phyloP scores from a whole-genome alignment of 2,329 filamentous ascomycete species.

The Volutella citrinella region DNA sequence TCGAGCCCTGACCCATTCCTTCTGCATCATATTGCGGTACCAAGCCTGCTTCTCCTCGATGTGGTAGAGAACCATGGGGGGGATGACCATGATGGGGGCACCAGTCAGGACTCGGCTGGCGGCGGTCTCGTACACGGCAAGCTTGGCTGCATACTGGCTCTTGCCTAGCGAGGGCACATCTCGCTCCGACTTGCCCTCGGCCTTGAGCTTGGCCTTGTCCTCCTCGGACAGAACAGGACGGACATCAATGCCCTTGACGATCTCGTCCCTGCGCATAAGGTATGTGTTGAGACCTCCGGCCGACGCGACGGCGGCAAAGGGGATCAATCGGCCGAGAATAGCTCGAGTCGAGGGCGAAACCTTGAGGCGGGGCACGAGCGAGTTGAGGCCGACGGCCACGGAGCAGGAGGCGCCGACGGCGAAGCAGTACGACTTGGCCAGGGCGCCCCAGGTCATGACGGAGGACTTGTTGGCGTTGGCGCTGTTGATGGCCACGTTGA shows the following conservation, averaged over 20 bases:
- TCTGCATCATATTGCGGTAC: constrained; percentile 47
- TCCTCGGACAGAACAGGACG: constrained; percentile 74
- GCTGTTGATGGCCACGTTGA: constrained; percentile 97
- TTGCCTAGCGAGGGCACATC: constrained; percentile 75
- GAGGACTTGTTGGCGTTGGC: constrained; percentile 98
- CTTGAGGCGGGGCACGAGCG: constrained; percentile 81
- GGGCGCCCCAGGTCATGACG: constrained; percentile 74
- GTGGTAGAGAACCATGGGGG: constrained; percentile 78
- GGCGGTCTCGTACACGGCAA: constrained; percentile 92
- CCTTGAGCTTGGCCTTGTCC: constrained; percentile 57
- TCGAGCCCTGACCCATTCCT: constrained; percentile 73
- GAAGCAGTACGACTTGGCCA: constrained; percentile 85
- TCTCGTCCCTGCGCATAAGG: constrained; percentile 96
- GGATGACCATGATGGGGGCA: constrained; percentile 95
- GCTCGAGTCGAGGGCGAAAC: constrained; percentile 72
- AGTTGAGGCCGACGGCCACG: constrained; percentile 88
- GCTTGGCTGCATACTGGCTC: constrained; percentile 79
- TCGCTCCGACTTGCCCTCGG: constrained; percentile 59
- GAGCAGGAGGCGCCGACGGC: constrained; percentile 92
- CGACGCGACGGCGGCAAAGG: constrained; percentile 90
- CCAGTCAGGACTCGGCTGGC: constrained; percentile 88
- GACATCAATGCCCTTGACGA: constrained; percentile 87
- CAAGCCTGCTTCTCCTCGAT: constrained; percentile 59
- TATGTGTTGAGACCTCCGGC: constrained; percentile 94
- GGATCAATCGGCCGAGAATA: constrained; percentile 82